Percentiles rank a stretch among this genome's conserved stretches.
These are phyloP conservation scores for Skeletonema grethae DNA, from an alignment of 108 stramenopile genomes.

Conservation along the genomic window DNA sequence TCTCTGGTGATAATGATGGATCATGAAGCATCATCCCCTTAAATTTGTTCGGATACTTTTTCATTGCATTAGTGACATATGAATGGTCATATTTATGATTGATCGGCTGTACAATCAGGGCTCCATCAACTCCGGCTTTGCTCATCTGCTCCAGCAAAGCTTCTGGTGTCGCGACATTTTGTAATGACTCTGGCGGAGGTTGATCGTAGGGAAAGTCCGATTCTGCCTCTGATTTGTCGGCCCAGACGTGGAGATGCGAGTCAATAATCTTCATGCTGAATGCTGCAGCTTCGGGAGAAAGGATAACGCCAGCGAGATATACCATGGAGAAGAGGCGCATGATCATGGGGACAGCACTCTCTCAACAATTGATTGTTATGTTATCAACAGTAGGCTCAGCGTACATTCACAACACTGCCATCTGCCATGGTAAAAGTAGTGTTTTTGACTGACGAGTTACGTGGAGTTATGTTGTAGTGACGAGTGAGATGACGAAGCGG, in stretches of 20 bases:
- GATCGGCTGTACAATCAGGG: constrained; percentile 90
- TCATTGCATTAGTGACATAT: constrained; percentile 72
- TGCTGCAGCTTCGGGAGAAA: neutral
- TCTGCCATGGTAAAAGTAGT: no score
- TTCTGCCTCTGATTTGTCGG: constrained; percentile 51
- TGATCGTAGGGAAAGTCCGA: constrained; percentile 66
- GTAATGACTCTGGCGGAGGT: constrained; percentile 62
- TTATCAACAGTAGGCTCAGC: no score
- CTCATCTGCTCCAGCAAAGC: constrained; percentile 70
- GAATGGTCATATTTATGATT: constrained; percentile 91
- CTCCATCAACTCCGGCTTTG: constrained; percentile 75
- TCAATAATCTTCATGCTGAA: constrained; percentile 51
- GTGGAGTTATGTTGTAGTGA: no score
- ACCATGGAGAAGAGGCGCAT: neutral
- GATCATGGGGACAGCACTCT: neutral
- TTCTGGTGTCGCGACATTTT: constrained; percentile 51
- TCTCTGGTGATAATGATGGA: constrained; percentile 61
- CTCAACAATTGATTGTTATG: no score
- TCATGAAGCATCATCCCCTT: constrained; percentile 88
- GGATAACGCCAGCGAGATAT: neutral
- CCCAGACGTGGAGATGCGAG: constrained; percentile 91
- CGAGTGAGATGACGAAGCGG: no score
- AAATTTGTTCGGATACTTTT: constrained; percentile 67
- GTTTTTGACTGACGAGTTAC: no score
- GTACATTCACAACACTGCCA: no score